Evolutionary conservation across 345 rosid genomes (phyloP), one percentile per base, ranked within the genome.

Genomic region (Clarkia xantiana): DNA sequence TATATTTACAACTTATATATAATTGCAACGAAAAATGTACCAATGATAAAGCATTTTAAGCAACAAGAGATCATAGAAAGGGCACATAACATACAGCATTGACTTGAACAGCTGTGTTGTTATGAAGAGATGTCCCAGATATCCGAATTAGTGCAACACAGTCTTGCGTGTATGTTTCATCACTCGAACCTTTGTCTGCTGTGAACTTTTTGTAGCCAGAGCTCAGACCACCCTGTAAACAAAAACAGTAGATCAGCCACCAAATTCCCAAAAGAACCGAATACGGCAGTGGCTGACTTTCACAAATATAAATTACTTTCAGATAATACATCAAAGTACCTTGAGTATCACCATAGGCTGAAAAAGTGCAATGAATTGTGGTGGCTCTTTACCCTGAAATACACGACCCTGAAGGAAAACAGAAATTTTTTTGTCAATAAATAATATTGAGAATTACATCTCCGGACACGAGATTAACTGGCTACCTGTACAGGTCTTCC

Each of bases 401-500:
- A 87, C 67, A 42, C 80, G 84, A 53, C 84, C 94, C 99, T 93
- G 76, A 47, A 63, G 61, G 62, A 18, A 53, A 15, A 9, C 1
- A 29, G 8, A n/a, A 40, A 0, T 12, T 12, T 59, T 56, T 23
- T 14, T n/a, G n/a, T n/a, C 8, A 6, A 29, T 56, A 34, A 56
- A 46, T 40, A 0, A 53, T 14, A 1, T 10, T 44, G 9, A 18
- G 0, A 1, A 39, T 38, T n/a, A 12, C 15, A 16, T 20, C 14
- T 34, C 14, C 20, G 55, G 10, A 7, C 44, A 40, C n/a, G n/a
- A 54, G 55, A 45, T 10, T 9, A 46, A 15, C 23, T 58, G 50
- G 56, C 54, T 72, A 91, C 99, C 99, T 78, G 94, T 67, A 82
- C 84, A 42, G 99, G 95, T 72, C 87, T 82, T 47, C 95, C 94